Percentiles rank a stretch among this genome's conserved stretches.
Conservation (phyloP, 163 green algal genomes). For the Scenedesmus sp. region DNA sequence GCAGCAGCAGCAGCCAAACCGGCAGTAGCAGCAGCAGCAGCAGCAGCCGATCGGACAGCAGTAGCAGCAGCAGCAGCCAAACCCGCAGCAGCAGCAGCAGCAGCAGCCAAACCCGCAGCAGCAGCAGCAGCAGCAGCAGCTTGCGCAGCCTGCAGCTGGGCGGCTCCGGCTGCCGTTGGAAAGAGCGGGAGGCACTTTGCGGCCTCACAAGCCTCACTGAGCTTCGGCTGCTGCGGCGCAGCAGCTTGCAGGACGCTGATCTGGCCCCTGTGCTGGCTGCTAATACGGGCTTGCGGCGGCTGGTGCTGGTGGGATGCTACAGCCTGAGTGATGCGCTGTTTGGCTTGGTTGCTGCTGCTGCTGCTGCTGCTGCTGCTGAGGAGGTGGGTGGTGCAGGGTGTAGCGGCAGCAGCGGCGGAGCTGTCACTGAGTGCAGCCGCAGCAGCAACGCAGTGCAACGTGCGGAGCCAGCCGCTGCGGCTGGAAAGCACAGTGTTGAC, state of each 20-base stretch:
- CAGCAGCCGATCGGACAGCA: too few species aligned
- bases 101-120: too few species aligned
- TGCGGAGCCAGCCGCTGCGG: too few species aligned
- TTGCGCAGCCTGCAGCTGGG: not conserved
- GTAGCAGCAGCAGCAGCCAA: not conserved
- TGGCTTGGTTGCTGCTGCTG: not conserved
- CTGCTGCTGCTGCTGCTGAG: not conserved
- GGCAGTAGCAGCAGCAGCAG: too few species aligned
- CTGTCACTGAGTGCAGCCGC: not conserved
- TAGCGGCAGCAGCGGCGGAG: not conserved
- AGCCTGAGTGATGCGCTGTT: constrained; percentile 26
- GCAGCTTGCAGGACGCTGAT: not conserved
- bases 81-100: too few species aligned
- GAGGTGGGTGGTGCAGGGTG: too few species aligned
- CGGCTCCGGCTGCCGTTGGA: not conserved
- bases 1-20: not conserved
- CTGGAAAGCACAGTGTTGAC: too few species aligned
- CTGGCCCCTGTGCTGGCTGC: not conserved
- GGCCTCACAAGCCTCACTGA: constrained; percentile 24
- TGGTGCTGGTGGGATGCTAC: constrained; percentile 10
- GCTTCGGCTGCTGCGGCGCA: not conserved
- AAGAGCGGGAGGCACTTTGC: not conserved
- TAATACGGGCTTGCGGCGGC: not conserved
- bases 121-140: not conserved
- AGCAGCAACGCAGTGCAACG: not conserved